phyloP scores from a whole-genome alignment of 202 grass and related monocot species.

The Tripidium arundinaceum region DNA sequence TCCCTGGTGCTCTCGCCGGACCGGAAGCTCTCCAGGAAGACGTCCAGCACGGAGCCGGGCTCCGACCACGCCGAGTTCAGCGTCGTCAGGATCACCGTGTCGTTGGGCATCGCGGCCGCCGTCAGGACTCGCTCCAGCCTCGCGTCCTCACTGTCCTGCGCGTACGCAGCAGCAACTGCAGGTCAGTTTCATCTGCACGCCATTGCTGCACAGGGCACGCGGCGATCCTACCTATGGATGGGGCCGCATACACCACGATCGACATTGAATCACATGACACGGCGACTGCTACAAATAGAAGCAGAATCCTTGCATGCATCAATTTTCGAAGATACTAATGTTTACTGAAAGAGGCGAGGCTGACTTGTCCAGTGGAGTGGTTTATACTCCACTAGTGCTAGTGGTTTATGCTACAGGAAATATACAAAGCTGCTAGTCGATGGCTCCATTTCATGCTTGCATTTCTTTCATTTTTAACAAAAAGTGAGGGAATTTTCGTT shows the following conservation, averaged over 20 bases:
- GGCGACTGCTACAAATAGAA: not conserved
- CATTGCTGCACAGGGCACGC: too few relatives aligned
- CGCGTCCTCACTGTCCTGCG: slow-evolving; percentile 50
- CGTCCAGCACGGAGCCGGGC: slow-evolving; percentile 59
- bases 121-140: slow-evolving; percentile 47
- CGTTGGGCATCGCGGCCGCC: slow-evolving; percentile 49
- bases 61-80: slow-evolving; percentile 66
- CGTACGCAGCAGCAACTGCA: not conserved
- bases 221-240: too few relatives aligned
- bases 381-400: not conserved
- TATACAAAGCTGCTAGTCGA: too few relatives aligned
- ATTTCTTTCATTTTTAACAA: not conserved
- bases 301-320: not conserved
- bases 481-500: not conserved
- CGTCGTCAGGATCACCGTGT: slow-evolving; percentile 72
- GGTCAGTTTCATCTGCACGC: not conserved
- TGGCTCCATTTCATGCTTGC: too few relatives aligned
- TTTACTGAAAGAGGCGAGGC: not conserved
- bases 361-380: not conserved
- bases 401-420: not conserved
- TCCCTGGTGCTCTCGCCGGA: slow-evolving; percentile 38
- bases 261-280: too few relatives aligned
- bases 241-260: too few relatives aligned
- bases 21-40: slow-evolving; percentile 74
- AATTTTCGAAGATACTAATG: not conserved